Conservation (phyloP, 2,329 filamentous ascomycete species). For the Xylaria sp. region DNA sequence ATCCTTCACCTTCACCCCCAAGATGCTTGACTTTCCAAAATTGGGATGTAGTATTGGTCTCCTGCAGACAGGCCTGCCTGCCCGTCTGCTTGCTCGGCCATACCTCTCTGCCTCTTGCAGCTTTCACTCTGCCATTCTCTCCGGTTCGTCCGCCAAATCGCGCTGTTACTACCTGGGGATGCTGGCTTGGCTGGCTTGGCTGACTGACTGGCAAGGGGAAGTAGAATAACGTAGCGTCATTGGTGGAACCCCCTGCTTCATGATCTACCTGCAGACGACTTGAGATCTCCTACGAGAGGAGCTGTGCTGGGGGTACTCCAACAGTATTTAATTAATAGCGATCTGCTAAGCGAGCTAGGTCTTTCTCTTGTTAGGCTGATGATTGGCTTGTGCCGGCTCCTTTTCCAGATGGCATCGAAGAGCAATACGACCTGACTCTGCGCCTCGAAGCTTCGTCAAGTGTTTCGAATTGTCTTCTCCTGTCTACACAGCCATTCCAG, state of each 20-base stretch:
- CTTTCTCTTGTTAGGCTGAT: constrained; percentile 5
- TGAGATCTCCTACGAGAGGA: not conserved
- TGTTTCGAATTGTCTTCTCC: not conserved
- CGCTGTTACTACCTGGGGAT: constrained; percentile 8
- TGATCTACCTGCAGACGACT: constrained; percentile 20
- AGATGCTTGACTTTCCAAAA: constrained; percentile 26
- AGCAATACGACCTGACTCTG: not conserved
- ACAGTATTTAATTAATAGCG: constrained; percentile 19
- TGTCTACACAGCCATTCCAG: constrained; percentile 4
- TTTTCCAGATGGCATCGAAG: not conserved
- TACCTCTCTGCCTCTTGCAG: not conserved
- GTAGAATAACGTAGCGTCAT: constrained; percentile 18
- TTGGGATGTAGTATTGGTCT: constrained; percentile 16
- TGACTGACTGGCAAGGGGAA: constrained; percentile 5
- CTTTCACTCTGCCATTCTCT: not conserved
- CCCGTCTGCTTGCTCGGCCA: not conserved
- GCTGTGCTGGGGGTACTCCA: constrained; percentile 4
- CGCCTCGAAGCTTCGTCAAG: constrained; percentile 3
- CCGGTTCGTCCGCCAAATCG: constrained; percentile 9
- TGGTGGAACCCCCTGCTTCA: constrained; percentile 13
- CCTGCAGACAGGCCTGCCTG: no score
- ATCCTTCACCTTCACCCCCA: constrained; percentile 14
- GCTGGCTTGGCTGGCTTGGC: constrained; percentile 11
- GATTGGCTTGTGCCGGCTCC: constrained; percentile 17
- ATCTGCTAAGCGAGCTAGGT: constrained; percentile 24